Evolutionary conservation across 108 stramenopile genomes (phyloP), one percentile per base, ranked within the genome.

Genomic region (Pseudonitzschia pungens): DNA sequence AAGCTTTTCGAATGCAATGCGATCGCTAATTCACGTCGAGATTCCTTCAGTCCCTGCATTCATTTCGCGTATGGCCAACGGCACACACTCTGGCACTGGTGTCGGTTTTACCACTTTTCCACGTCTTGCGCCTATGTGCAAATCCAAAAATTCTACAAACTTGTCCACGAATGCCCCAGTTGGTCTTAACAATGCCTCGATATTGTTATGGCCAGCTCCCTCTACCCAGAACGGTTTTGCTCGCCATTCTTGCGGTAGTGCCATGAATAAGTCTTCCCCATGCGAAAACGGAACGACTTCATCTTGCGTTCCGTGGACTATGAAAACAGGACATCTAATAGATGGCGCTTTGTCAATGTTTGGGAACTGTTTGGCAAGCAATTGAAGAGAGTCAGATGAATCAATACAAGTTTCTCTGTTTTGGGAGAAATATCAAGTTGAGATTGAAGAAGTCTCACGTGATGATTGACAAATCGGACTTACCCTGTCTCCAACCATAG

Each of bases 241-340:
- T 8, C 96, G 73, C 95, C 96, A 98, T 27, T 80, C 77, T 68
- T 93, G 89, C 16, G 69, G 88, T 58, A 96, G 76, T 16, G 90
- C 88, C 60, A 97, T 60, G 69, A 97, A 99, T 11, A 99, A 72
- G 16, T 97, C 92, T 77, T 97, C 86, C 10, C 96, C 96, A 68
- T 97, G 96, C 91, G 92, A 94, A 78, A 97, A 97, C 0, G 96
- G 96, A 16, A 97, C 96, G 12, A 97, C 93, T 77, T 97, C 96
- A 77, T 97, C 96, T 65, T 94, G 94, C 59, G 96, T 95, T 41
- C 96, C 96, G 67, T 97, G 96, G 29, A 97, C 78, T 63, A 97
- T 93, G 66, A 97, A 97, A 22, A 97, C 86, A 16, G 98, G 97
- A 80, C 96, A 95, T 33, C 79, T 65, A 42, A 95, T 90, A 31